Conservation (phyloP, 257 asterid genomes). For the Nicotiana knightiana region DNA sequence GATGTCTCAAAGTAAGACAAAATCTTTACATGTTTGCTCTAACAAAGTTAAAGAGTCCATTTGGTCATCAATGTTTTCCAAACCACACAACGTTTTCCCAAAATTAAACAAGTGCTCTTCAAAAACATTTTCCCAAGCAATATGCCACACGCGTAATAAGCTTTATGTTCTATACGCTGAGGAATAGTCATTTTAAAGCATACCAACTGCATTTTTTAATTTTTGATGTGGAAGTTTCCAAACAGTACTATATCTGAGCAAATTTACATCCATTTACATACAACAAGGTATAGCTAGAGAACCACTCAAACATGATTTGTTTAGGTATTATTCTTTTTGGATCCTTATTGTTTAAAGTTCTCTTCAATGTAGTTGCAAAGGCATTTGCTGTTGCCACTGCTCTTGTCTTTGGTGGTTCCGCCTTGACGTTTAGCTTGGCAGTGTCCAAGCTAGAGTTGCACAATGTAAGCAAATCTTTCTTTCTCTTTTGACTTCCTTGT, state of each 20-base stretch:
- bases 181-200: not conserved
- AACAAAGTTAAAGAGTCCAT: not conserved
- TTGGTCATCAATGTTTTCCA: not conserved
- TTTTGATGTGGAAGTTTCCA: not conserved
- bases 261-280: not conserved
- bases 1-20: constrained; percentile 54
- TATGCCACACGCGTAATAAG: not conserved
- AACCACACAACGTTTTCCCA: not conserved
- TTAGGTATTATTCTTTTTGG: not conserved
- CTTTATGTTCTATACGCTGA: not conserved
- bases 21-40: not conserved
- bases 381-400: constrained; percentile 79
- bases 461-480: constrained; percentile 38
- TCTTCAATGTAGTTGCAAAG: constrained; percentile 57
- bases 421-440: constrained; percentile 46
- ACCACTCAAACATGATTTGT: too few species aligned
- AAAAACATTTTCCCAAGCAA: not conserved
- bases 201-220: too few species aligned
- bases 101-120: not conserved
- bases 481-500: not conserved
- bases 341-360: constrained; percentile 1
- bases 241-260: not conserved
- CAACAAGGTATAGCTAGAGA: not conserved
- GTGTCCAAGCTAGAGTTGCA: constrained; percentile 61
- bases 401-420: constrained; percentile 66